A percentile compares a stretch with the other conserved stretches of the same genome.
Evolutionary conservation across 345 rosid species (phyloP).

Genomic region (Moricandia arvensis): DNA sequence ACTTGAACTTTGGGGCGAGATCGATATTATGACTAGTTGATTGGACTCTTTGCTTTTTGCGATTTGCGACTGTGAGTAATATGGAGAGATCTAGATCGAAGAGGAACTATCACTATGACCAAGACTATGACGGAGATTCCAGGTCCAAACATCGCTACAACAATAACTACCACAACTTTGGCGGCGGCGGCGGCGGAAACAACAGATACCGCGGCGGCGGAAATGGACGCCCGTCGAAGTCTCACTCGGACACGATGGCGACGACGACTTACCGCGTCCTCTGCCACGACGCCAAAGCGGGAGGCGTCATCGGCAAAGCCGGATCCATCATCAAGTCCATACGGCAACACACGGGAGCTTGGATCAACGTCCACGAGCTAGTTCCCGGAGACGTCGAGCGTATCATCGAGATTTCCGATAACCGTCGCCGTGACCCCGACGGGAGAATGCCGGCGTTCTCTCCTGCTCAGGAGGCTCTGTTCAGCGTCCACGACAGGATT

Average conservation of each 20-base stretch:
- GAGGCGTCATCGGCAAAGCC: conserved; percentile 96
- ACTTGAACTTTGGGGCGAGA: not conserved
- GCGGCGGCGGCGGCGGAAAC: conserved; percentile 54
- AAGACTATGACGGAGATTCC: conserved; percentile 76
- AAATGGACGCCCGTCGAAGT: conserved; percentile 40
- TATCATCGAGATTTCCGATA: conserved; percentile 94
- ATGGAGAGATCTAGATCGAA: conserved; percentile 99
- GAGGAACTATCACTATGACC: conserved; percentile 88
- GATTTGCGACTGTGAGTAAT: not conserved
- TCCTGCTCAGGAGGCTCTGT: conserved; percentile 94
- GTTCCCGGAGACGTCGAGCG: conserved; percentile 86
- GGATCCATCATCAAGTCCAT: conserved; percentile 91
- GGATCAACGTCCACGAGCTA: conserved; percentile 97
- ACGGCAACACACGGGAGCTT: conserved; percentile 92
- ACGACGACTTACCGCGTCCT: conserved; percentile 91
- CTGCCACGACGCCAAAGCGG: conserved; percentile 92
- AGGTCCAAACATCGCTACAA: conserved; percentile 78
- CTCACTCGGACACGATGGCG: conserved; percentile 59
- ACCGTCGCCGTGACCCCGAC: conserved; percentile 90
- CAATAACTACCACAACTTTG: conserved; percentile 48
- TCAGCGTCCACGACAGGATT: conserved; percentile 83
- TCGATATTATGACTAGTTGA: not conserved
- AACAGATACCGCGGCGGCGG: conserved; percentile 37
- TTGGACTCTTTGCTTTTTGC: conserved; percentile 15
- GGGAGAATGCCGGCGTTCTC: conserved; percentile 90